phyloP scores from a whole-genome alignment of 495 filamentous ascomycete genomes.

The Penicillium dipodomyicola region DNA sequence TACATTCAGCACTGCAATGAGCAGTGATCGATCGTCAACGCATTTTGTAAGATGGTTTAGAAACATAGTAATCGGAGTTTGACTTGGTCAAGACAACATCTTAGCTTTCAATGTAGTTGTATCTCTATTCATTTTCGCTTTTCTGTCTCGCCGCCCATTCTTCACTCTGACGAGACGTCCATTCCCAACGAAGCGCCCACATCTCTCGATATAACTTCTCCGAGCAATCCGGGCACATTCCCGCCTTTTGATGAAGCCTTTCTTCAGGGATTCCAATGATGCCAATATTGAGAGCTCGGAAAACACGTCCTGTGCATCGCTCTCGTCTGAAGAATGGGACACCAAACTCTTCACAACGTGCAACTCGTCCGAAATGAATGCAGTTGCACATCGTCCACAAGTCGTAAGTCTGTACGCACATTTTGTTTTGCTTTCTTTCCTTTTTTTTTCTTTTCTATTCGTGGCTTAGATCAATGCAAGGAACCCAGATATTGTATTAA shows the following conservation, averaged over 20 bases:
- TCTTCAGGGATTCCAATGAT: neutral
- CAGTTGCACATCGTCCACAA: neutral
- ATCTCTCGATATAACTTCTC: constrained; percentile 8
- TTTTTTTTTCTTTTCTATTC: too few relatives aligned
- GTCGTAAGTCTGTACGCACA: constrained; percentile 4
- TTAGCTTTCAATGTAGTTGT: neutral
- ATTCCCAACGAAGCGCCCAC: constrained; percentile 7
- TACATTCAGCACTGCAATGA: neutral
- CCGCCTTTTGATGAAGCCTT: neutral
- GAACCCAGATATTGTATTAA: neutral
- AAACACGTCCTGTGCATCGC: neutral
- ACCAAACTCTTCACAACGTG: constrained; percentile 5
- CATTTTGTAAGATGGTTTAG: neutral
- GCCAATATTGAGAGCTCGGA: neutral
- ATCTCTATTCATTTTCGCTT: neutral
- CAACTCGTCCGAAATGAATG: neutral
- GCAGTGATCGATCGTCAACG: neutral
- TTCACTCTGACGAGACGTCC: constrained; percentile 7
- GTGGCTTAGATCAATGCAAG: neutral
- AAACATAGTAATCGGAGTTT: too few relatives aligned
- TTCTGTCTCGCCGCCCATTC: constrained; percentile 1
- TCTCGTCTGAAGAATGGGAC: neutral
- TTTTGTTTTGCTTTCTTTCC: too few relatives aligned
- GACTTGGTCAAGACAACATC: neutral
- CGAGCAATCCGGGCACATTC: constrained; percentile 6